These are phyloP conservation scores for Rhizopus arrhizus DNA, from an alignment of 371 early-diverging fungal species.

Conservation along the genomic window DNA sequence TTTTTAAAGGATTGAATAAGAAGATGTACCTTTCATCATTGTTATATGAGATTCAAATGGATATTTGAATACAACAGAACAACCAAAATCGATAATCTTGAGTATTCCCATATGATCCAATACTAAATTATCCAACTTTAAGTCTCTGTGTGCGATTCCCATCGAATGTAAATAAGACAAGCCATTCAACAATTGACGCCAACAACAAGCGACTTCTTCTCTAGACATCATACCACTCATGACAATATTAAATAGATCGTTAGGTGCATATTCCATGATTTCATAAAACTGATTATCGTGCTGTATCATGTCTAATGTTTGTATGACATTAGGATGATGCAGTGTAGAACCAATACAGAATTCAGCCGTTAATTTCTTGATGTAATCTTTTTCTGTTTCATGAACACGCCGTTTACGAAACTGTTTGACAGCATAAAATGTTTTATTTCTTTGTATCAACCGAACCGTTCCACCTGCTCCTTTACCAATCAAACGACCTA, in stretches of 20 bases:
- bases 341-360: conserved; percentile 81
- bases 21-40: conserved; percentile 61
- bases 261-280: conserved; percentile 83
- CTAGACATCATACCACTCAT: conserved; percentile 68
- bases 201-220: conserved; percentile 73
- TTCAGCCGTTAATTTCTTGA: conserved; percentile 82
- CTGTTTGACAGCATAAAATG: conserved; percentile 78
- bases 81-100: conserved; percentile 94
- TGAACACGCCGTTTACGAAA: conserved; percentile 68
- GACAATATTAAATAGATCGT: conserved; percentile 75
- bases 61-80: conserved; percentile 74
- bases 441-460: conserved; percentile 54
- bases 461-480: conserved; percentile 79
- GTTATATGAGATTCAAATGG: conserved; percentile 63
- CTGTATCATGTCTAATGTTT: conserved; percentile 77
- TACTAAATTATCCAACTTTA: conserved; percentile 88
- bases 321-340: conserved; percentile 85
- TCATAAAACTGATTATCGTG: conserved; percentile 67
- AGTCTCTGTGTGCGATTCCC: conserved; percentile 85
- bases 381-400: conserved; percentile 79
- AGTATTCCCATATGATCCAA: conserved; percentile 69
- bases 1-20: neutral
- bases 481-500: conserved; percentile 68
- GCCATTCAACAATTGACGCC: conserved; percentile 74
- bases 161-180: conserved; percentile 73